Percentiles rank a stretch among this genome's conserved stretches.
Evolutionary conservation across 441 rosid species (phyloP).

Genomic region (Jatropha podagrica): DNA sequence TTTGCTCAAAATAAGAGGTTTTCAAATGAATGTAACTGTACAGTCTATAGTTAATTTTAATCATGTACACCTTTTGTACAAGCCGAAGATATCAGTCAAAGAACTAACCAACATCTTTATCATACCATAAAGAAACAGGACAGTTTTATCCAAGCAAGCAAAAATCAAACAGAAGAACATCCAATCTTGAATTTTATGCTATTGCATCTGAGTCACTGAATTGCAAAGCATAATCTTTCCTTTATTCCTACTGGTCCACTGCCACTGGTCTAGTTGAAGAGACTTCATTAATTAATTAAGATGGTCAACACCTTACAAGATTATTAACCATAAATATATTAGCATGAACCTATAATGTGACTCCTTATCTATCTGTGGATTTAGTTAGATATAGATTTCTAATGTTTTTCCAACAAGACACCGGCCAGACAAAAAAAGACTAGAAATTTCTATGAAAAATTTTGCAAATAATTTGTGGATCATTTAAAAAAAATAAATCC

Average conservation of each 20-base stretch:
- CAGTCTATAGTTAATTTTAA: neutral
- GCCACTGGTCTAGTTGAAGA: neutral
- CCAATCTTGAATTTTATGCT: neutral
- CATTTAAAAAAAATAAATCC: neutral
- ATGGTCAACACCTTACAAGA: no score
- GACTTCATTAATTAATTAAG: neutral
- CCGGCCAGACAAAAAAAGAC: neutral
- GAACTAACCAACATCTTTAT: neutral
- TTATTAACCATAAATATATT: neutral
- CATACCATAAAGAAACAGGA: neutral
- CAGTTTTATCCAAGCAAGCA: neutral
- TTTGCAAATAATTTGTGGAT: neutral
- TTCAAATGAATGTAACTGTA: neutral
- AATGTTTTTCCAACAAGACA: neutral
- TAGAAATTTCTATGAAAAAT: neutral
- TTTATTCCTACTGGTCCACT: neutral
- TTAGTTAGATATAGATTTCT: neutral
- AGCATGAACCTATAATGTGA: neutral
- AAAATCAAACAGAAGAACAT: neutral
- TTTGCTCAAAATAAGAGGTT: neutral
- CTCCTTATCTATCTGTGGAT: neutral
- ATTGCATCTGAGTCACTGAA: neutral
- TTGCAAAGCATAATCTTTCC: neutral
- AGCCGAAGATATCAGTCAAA: neutral
- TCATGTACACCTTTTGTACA: neutral